Evolutionary conservation across 2,329 filamentous ascomycete genomes (phyloP).

Genomic region (Cercospora berteroae): DNA sequence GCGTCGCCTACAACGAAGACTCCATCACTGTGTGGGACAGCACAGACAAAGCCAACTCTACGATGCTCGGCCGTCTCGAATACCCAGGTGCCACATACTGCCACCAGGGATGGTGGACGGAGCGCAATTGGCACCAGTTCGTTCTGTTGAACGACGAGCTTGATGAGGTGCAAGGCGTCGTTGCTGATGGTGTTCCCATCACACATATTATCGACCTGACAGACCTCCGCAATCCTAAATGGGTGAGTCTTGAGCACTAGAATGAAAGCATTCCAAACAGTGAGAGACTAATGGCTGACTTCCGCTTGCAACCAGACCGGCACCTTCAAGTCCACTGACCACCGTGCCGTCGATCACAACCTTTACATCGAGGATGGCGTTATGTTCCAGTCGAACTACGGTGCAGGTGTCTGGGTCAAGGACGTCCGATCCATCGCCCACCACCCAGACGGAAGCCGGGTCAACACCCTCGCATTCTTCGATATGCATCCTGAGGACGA

Average conservation of each 20-base stretch:
- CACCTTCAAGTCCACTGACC: constrained; percentile 37
- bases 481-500: constrained; percentile 55
- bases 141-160: constrained; percentile 55
- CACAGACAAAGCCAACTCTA: constrained; percentile 43
- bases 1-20: constrained; percentile 53
- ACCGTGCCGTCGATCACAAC: constrained; percentile 43
- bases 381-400: constrained; percentile 41
- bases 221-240: constrained; percentile 29
- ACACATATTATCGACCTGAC: constrained; percentile 54
- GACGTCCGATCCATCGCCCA: constrained; percentile 39
- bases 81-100: constrained; percentile 60
- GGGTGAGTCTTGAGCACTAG: not conserved
- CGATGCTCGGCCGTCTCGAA: constrained; percentile 53
- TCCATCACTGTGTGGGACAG: constrained; percentile 48
- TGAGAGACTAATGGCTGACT: not conserved
- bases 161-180: constrained; percentile 50
- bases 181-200: constrained; percentile 45
- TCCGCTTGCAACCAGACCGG: constrained; percentile 42
- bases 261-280: not conserved
- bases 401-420: constrained; percentile 37
- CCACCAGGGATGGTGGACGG: constrained; percentile 54
- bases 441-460: constrained; percentile 46
- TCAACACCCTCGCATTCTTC: constrained; percentile 51
- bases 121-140: constrained; percentile 45
- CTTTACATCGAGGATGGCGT: constrained; percentile 41